Percentiles rank a stretch among this genome's conserved stretches.
These are phyloP conservation scores for Rugonectria rugulosa DNA, from an alignment of 2,329 filamentous ascomycete genomes.

Conservation along the genomic window DNA sequence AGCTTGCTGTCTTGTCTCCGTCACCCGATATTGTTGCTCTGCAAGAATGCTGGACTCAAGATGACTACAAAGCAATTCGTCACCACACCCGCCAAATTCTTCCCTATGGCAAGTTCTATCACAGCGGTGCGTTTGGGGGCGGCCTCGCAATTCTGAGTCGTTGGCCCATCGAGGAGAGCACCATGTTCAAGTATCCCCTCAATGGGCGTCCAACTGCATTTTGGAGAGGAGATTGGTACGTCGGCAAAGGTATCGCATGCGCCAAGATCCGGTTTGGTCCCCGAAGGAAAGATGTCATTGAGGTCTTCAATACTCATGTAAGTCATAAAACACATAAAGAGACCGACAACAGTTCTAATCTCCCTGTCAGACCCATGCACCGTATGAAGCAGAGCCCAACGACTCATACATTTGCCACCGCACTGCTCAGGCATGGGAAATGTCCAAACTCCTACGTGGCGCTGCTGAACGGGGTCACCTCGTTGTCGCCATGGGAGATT, in stretches of 20 bases:
- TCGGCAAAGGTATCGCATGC: slow-evolving; percentile 91
- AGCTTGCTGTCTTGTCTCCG: slow-evolving; percentile 73
- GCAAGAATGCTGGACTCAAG: slow-evolving; percentile 92
- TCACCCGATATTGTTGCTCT: slow-evolving; percentile 87
- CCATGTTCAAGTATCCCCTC: slow-evolving; percentile 86
- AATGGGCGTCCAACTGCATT: slow-evolving; percentile 95
- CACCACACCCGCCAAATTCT: slow-evolving; percentile 75
- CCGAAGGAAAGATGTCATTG: slow-evolving; percentile 70
- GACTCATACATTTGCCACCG: slow-evolving; percentile 92
- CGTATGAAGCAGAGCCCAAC: slow-evolving; percentile 80
- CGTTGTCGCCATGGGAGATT: slow-evolving; percentile 88
- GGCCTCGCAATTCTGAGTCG: slow-evolving; percentile 88
- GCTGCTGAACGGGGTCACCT: slow-evolving; percentile 83
- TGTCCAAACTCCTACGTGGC: slow-evolving; percentile 85
- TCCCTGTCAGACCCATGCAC: slow-evolving; percentile 70
- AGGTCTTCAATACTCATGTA: slow-evolving; percentile 93
- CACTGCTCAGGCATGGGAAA: slow-evolving; percentile 93
- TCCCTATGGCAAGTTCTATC: slow-evolving; percentile 93
- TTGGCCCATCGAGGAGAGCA: slow-evolving; percentile 92
- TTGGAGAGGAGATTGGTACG: slow-evolving; percentile 94
- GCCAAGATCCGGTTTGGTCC: slow-evolving; percentile 79
- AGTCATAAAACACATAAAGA: slow-evolving; percentile 34
- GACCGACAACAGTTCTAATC: slow-evolving; percentile 1
- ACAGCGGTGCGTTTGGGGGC: slow-evolving; percentile 86
- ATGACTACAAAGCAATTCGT: slow-evolving; percentile 83